phyloP scores from a whole-genome alignment of 1,139 yeast species.

The Meyerozyma sp. region DNA sequence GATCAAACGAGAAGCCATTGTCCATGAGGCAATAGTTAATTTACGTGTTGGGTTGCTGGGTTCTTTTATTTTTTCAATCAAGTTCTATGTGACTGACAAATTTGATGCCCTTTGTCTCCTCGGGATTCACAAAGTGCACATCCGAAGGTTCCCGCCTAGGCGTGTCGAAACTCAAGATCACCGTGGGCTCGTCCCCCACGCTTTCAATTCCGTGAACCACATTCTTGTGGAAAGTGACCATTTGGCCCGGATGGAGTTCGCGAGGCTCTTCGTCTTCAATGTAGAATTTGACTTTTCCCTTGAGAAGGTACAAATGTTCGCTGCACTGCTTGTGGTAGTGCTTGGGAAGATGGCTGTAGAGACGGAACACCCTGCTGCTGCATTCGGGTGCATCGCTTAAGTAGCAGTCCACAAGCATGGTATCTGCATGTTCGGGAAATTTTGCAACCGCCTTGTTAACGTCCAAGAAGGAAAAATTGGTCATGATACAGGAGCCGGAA shows the following conservation, averaged over 20 bases:
- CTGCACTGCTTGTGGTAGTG: constrained; percentile 6
- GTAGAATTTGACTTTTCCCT: constrained; percentile 5
- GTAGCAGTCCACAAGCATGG: constrained; percentile 6
- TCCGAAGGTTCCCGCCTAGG: constrained; percentile 6
- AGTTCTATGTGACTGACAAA: constrained; percentile 2
- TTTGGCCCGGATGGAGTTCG: constrained; percentile 4
- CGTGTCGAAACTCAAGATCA: constrained; percentile 5
- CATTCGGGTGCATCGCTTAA: constrained; percentile 5
- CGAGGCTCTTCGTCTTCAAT: constrained; percentile 4
- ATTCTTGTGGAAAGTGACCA: constrained; percentile 6
- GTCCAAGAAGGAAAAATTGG: not conserved
- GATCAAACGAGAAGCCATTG: not conserved
- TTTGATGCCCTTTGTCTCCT: constrained; percentile 5
- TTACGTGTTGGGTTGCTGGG: too few species aligned
- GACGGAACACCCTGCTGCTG: constrained; percentile 5
- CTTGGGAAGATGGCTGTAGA: constrained; percentile 4
- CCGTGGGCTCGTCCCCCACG: constrained; percentile 3
- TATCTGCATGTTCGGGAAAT: constrained; percentile 5
- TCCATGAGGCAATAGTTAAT: not conserved
- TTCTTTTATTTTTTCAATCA: not conserved
- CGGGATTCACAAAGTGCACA: constrained; percentile 4
- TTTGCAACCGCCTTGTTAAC: constrained; percentile 3
- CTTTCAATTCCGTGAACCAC: constrained; percentile 3
- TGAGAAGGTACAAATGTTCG: constrained; percentile 4
- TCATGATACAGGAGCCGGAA: not conserved